A percentile compares a stretch with the other conserved stretches of the same genome.
phyloP scores from a whole-genome alignment of 2,329 filamentous ascomycete species.

The Botrytis medusae region DNA sequence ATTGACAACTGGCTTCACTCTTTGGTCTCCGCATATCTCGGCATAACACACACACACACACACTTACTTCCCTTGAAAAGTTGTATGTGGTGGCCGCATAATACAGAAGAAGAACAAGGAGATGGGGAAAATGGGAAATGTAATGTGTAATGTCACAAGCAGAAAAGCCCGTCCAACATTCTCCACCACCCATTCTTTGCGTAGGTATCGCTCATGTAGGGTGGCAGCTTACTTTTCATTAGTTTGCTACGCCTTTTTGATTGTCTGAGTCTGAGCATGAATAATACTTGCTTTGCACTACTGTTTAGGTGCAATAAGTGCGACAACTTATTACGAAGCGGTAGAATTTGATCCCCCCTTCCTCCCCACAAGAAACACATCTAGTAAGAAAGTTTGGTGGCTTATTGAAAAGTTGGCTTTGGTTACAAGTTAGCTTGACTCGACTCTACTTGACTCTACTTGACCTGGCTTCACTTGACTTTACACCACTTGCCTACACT shows the following conservation, averaged over 20 bases:
- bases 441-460: neutral
- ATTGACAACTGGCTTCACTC: neutral
- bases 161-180: slow-evolving; percentile 8
- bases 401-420: neutral
- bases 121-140: neutral
- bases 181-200: slow-evolving; percentile 3
- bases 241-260: neutral
- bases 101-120: neutral
- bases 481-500: neutral
- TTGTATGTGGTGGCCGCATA: neutral
- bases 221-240: slow-evolving; percentile 15
- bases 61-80: neutral
- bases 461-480: neutral
- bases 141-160: neutral
- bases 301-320: neutral
- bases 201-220: neutral
- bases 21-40: slow-evolving; percentile 17
- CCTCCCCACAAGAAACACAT: neutral
- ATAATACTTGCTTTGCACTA: neutral
- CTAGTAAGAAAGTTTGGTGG: neutral
- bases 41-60: neutral
- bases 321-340: neutral
- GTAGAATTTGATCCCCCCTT: neutral
- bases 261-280: slow-evolving; percentile 10
- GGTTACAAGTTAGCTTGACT: neutral